phyloP scores from a whole-genome alignment of 208 protist species.

The Blechomonas ayalai region DNA sequence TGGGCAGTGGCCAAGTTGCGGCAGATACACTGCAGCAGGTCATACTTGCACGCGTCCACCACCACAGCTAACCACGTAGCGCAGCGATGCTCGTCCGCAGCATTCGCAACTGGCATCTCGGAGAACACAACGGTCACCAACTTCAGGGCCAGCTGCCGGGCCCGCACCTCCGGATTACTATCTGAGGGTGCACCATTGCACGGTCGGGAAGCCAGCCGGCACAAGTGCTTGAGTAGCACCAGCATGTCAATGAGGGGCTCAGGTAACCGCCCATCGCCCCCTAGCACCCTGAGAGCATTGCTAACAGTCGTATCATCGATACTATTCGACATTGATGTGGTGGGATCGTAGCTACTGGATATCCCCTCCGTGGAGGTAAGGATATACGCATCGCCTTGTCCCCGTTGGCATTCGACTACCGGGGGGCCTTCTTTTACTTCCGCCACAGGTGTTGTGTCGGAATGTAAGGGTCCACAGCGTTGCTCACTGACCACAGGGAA shows the following conservation, averaged over 20 bases:
- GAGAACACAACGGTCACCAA: slow-evolving; percentile 45
- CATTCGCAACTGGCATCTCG: slow-evolving; percentile 62
- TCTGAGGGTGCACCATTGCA: slow-evolving; percentile 32
- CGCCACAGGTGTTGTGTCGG: too few relatives aligned
- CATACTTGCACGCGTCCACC: slow-evolving; percentile 46
- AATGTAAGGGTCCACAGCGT: too few relatives aligned
- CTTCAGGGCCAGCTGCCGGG: slow-evolving; percentile 44
- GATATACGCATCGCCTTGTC: too few relatives aligned
- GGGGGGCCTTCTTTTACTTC: too few relatives aligned
- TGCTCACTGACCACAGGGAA: too few relatives aligned
- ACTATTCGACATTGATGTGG: slow-evolving; percentile 18
- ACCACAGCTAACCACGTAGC: slow-evolving; percentile 59
- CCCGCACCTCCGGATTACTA: slow-evolving; percentile 32
- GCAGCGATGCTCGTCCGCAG: slow-evolving; percentile 52
- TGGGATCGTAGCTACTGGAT: too few relatives aligned
- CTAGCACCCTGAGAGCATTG: slow-evolving; percentile 13
- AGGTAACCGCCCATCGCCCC: slow-evolving; percentile 23
- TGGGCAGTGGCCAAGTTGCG: slow-evolving; percentile 38
- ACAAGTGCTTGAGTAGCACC: slow-evolving; percentile 42
- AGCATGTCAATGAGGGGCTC: slow-evolving; percentile 47
- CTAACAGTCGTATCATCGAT: slow-evolving; percentile 25
- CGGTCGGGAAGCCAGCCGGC: slow-evolving; percentile 27
- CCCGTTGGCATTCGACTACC: too few relatives aligned
- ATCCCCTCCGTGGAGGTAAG: too few relatives aligned
- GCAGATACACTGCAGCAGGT: slow-evolving; percentile 46